phyloP scores from a whole-genome alignment of 2,329 filamentous ascomycete species.

The Stagonosporopsis cucurbitacearum region DNA sequence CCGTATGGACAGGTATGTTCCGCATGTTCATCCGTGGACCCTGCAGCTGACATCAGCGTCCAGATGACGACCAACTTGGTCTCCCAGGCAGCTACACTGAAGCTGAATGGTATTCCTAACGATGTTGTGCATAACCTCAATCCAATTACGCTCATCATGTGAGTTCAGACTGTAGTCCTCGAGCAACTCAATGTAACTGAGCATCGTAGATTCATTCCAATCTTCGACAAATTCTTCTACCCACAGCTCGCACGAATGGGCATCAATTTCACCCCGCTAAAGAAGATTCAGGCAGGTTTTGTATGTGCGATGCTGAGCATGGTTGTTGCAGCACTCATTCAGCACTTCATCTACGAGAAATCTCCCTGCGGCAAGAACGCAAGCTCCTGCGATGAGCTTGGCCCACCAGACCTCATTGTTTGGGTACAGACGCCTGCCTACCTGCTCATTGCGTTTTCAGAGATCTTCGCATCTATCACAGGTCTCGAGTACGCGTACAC shows the following conservation, averaged over 20 bases:
- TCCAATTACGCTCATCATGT: conserved; percentile 75
- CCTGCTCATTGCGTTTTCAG: conserved; percentile 61
- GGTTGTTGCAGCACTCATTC: conserved; percentile 61
- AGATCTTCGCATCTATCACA: conserved; percentile 70
- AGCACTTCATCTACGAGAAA: conserved; percentile 62
- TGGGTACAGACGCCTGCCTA: conserved; percentile 60
- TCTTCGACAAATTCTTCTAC: conserved; percentile 68
- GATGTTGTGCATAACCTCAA: conserved; percentile 79
- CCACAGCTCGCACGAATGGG: conserved; percentile 68
- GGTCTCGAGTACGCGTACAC: conserved; percentile 75
- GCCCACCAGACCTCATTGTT: conserved; percentile 56
- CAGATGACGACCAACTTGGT: conserved; percentile 68
- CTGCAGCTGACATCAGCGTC: not conserved
- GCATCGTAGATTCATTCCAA: conserved; percentile 62
- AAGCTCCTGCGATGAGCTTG: conserved; percentile 41
- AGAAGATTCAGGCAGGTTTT: conserved; percentile 75
- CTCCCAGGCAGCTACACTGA: conserved; percentile 59
- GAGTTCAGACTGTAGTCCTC: not conserved
- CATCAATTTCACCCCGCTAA: conserved; percentile 74
- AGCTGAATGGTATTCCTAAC: conserved; percentile 70
- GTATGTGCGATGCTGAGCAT: conserved; percentile 68
- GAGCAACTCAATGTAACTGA: not conserved
- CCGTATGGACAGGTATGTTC: conserved; percentile 60
- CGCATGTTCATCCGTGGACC: not conserved
- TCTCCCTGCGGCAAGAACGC: conserved; percentile 51